Percentiles rank a stretch among this genome's conserved stretches.
Evolutionary conservation across 2,329 filamentous ascomycete species (phyloP).

Genomic region (Sordariomycetes sp.): DNA sequence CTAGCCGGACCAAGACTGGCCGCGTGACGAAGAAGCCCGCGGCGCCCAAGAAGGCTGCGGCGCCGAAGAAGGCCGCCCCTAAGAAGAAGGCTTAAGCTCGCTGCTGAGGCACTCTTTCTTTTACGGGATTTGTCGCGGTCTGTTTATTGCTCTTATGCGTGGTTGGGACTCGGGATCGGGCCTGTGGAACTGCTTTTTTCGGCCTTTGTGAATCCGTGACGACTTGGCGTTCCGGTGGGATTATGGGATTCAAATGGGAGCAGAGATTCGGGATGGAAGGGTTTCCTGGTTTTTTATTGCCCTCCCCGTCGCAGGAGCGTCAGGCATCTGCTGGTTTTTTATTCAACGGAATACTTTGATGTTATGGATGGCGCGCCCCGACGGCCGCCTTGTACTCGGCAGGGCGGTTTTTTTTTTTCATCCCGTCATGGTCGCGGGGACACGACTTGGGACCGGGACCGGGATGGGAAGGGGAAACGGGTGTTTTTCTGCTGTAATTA

Average conservation of each 20-base stretch:
- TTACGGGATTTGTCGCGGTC: neutral
- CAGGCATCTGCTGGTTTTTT: no score
- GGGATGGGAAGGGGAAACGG: neutral
- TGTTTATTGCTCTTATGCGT: neutral
- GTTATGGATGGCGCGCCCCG: no score
- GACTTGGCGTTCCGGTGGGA: conserved; percentile 3
- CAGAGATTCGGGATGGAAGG: neutral
- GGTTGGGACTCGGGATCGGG: neutral
- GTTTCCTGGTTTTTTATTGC: neutral
- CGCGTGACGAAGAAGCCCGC: conserved; percentile 13
- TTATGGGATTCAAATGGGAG: neutral
- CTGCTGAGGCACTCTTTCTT: neutral
- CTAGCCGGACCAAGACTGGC: conserved; percentile 16
- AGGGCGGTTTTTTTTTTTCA: neutral
- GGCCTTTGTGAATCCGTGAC: neutral
- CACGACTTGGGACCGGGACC: neutral
- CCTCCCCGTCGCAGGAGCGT: neutral
- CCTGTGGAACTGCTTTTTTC: neutral
- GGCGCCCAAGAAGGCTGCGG: conserved; percentile 15
- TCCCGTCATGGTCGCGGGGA: neutral
- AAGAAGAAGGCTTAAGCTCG: conserved; percentile 9
- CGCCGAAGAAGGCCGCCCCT: conserved; percentile 12
- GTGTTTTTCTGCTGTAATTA: conserved; percentile 3
- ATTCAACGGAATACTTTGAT: neutral
- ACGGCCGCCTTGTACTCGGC: no score